Evolutionary conservation across 2,329 filamentous ascomycete genomes (phyloP).

Genomic region (Laburnicola sp.): DNA sequence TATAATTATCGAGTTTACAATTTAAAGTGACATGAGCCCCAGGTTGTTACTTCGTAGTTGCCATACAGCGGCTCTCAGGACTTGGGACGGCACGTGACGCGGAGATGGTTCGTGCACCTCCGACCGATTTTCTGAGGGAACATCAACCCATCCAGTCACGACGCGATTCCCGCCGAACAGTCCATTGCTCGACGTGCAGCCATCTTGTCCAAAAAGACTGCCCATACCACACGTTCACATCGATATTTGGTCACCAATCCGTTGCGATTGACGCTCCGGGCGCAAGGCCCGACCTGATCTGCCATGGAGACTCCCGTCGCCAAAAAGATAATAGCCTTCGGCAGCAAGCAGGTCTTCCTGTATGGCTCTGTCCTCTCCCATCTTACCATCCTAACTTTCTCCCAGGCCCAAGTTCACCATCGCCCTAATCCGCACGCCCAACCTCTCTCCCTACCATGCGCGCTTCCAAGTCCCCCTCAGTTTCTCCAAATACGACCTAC

Average conservation of each 20-base stretch:
- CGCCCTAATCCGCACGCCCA: conserved; percentile 73
- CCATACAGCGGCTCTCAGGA: too few species aligned
- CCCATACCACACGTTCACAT: background rate
- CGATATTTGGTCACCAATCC: background rate
- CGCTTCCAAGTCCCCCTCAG: conserved; percentile 87
- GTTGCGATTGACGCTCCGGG: background rate
- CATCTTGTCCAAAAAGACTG: background rate
- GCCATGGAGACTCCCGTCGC: conserved; percentile 37
- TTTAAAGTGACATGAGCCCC: too few species aligned
- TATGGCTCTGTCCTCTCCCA: conserved; percentile 28
- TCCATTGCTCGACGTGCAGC: conserved; percentile 1
- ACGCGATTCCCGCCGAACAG: conserved; percentile 1
- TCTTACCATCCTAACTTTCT: conserved; percentile 13
- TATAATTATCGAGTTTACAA: too few species aligned
- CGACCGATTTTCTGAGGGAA: conserved; percentile 23
- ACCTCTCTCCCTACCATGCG: conserved; percentile 76
- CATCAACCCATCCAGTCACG: background rate
- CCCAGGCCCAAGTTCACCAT: conserved; percentile 78
- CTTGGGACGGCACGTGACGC: conserved; percentile 1
- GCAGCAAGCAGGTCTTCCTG: conserved; percentile 54
- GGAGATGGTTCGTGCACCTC: conserved; percentile 4
- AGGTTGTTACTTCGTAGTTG: too few species aligned
- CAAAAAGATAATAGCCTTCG: conserved; percentile 42
- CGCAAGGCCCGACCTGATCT: conserved; percentile 1
- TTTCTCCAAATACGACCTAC: conserved; percentile 95